Conservation (phyloP, 805 yeast genomes). For the Starmerella geochares region DNA sequence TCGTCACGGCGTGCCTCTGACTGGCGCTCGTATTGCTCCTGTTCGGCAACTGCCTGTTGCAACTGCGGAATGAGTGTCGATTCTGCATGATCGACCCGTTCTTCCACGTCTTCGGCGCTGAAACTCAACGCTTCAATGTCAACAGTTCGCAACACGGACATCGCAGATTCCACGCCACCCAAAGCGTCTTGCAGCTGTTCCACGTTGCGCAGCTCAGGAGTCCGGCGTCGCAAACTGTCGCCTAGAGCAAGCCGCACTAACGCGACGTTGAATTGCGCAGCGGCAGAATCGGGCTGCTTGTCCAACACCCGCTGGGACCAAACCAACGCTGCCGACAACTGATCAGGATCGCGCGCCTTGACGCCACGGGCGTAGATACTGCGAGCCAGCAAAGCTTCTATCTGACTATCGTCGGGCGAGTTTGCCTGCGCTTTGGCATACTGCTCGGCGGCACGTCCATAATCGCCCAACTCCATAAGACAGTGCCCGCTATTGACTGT, state of each 20-base stretch:
- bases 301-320: slow-evolving; percentile 40
- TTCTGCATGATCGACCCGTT: slow-evolving; percentile 78
- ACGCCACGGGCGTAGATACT: slow-evolving; percentile 48
- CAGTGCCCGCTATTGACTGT: slow-evolving; percentile 85
- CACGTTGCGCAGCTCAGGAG: slow-evolving; percentile 48
- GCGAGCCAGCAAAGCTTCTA: slow-evolving; percentile 8
- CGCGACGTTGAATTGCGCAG: slow-evolving; percentile 68
- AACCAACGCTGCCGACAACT: slow-evolving; percentile 51
- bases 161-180: slow-evolving; percentile 40
- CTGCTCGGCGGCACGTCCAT: slow-evolving; percentile 71
- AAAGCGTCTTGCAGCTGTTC: slow-evolving; percentile 51
- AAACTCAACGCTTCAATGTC: slow-evolving; percentile 65
- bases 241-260: slow-evolving; percentile 79
- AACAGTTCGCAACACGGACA: slow-evolving; percentile 26
- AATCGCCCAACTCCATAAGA: slow-evolving; percentile 69
- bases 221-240: slow-evolving; percentile 59
- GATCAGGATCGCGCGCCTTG: slow-evolving; percentile 26
- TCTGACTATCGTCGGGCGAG: background rate
- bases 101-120: slow-evolving; percentile 66
- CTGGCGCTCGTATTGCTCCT: slow-evolving; percentile 45
- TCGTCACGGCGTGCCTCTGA: slow-evolving; percentile 54
- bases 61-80: slow-evolving; percentile 64
- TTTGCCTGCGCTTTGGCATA: slow-evolving; percentile 65
- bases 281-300: slow-evolving; percentile 31
- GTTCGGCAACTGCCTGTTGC: slow-evolving; percentile 60